Base-by-base conservation (phyloP, 768 basidiomycete species). In the Tulasnella sp. region DNA sequence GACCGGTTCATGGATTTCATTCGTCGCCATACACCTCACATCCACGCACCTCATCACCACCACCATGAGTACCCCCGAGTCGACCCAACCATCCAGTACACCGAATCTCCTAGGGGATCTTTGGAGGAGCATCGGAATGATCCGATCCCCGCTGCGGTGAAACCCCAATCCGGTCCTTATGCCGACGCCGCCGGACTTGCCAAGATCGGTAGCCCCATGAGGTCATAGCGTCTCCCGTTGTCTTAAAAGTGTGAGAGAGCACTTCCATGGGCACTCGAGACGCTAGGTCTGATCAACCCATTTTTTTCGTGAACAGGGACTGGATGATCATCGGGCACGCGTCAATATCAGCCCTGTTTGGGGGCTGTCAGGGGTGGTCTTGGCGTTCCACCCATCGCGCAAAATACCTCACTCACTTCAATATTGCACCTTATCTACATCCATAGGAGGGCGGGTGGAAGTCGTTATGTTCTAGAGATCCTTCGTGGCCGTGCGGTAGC, bases 81-180 rank as follows among this genome's bases (percentile, higher is more conserved):
- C 57, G 57, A 61, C n/a, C 57, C 57, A n/a, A 61, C n/a, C 23
- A 61, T 61, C n/a, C 57, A n/a, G n/a, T 61, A 61, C 57, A 61
- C 57, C n/a, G 57, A 61, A n/a, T 61, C 57, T 11, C 57, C 57
- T n/a, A n/a, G 57, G 29, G n/a, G n/a, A 26, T 61, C 57, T 16
- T 61, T 61, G 57, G 57, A 61, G 57, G 57, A 61, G 57, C 57
- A 61, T 61, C 57, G 57, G 9, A 61, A 26, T 23, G 57, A 61
- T 29, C 29, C 23, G n/a, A 61, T n/a, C n/a, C 57, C 23, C n/a
- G 11, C 57, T n/a, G 23, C 57, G 23, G 57, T 55, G 51, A 7
- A 18, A 18, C 1, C 57, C 23, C 57, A 61, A 29, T n/a, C 57
- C 23, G 23, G 18, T 9, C 26, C 23, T 23, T 3, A 29, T 61